Conservation (phyloP, 169 alveolate species). For the Miamiensis avidus region DNA sequence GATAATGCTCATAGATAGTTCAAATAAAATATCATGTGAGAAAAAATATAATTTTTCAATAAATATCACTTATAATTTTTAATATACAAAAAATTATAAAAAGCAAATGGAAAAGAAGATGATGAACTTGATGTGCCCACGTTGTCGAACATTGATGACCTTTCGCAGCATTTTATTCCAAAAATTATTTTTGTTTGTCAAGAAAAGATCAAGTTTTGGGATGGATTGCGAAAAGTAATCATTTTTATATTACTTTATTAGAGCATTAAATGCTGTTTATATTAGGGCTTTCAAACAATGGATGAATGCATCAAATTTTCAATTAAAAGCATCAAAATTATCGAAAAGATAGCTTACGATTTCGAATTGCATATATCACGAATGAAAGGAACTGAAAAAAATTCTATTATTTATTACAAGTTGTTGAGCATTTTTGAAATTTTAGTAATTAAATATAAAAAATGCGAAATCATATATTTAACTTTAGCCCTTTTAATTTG, state of each 20-base stretch:
- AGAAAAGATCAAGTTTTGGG: not conserved
- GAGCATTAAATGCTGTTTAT: not conserved
- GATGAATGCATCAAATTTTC: slow-evolving; percentile 5
- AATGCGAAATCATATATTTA: no score
- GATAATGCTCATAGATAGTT: not conserved
- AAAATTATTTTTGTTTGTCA: not conserved
- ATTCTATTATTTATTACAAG: not conserved
- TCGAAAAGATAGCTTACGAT: not conserved
- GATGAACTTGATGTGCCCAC: not conserved
- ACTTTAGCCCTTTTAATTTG: no score
- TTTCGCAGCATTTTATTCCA: not conserved
- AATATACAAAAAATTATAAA: no score
- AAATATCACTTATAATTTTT: no score
- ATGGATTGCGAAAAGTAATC: not conserved
- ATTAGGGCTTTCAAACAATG: not conserved
- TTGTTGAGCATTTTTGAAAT: not conserved
- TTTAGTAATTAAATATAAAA: no score
- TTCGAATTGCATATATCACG: not conserved
- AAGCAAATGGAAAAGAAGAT: not conserved
- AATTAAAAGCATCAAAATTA: not conserved
- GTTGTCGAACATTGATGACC: slow-evolving; percentile 10
- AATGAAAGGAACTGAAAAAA: not conserved
- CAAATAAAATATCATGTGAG: not conserved
- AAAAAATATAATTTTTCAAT: no score
- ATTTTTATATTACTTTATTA: no score